A percentile compares a stretch with the other conserved stretches of the same genome.
Evolutionary conservation across 805 yeast genomes (phyloP).

Genomic region (Candida caryicola): DNA sequence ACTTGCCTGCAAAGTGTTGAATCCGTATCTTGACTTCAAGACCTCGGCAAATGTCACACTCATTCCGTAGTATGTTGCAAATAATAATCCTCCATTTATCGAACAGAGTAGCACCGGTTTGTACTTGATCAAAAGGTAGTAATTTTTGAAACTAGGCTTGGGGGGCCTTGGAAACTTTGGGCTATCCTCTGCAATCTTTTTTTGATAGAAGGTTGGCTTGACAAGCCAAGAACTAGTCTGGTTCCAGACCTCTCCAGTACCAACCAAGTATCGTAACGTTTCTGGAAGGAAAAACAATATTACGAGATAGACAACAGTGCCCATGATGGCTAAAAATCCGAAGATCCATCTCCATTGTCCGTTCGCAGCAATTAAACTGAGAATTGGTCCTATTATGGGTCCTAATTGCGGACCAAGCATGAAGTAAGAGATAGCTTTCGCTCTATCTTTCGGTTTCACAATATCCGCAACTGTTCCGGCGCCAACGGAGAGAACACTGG

Average conservation of each 20-base stretch:
- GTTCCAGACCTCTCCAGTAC: conserved; percentile 27
- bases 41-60: conserved; percentile 47
- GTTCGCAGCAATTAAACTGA: conserved; percentile 24
- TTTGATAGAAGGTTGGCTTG: conserved; percentile 27
- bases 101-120: conserved; percentile 48
- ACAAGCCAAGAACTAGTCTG: conserved; percentile 19
- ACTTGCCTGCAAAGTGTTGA: conserved; percentile 34
- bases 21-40: conserved; percentile 36
- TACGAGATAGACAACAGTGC: conserved; percentile 20
- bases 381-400: conserved; percentile 36
- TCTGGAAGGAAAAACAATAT: conserved; percentile 37
- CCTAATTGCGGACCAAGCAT: conserved; percentile 42
- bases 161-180: conserved; percentile 44
- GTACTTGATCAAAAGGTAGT: conserved; percentile 35
- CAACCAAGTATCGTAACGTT: conserved; percentile 37
- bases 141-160: conserved; percentile 38
- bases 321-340: conserved; percentile 30
- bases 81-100: conserved; percentile 47
- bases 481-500: conserved; percentile 36
- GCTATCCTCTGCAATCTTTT: conserved; percentile 17
- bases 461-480: conserved; percentile 37
- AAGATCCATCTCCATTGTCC: conserved; percentile 36
- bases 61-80: conserved; percentile 53
- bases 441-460: conserved; percentile 28
- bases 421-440: conserved; percentile 29